A percentile compares a stretch with the other conserved stretches of the same genome.
Evolutionary conservation across 805 yeast species (phyloP).

Genomic region (Starmerella tilneyi): DNA sequence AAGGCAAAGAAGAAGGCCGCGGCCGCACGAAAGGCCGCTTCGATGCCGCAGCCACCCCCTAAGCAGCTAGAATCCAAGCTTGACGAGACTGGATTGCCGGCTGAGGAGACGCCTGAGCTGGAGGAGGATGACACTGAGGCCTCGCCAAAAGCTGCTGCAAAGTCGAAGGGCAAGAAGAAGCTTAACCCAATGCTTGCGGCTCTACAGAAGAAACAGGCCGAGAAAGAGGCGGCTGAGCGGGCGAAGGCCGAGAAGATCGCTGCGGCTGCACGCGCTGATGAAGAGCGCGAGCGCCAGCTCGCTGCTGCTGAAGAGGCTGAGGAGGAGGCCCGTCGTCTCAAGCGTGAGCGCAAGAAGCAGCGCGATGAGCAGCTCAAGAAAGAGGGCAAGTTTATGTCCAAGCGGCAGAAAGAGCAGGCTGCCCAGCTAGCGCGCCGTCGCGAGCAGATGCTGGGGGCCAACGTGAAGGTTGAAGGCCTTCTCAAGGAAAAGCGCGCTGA

Average conservation of each 20-base stretch:
- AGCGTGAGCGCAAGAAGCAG: conserved; percentile 77
- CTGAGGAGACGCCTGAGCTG: conserved; percentile 25
- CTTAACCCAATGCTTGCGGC: conserved; percentile 88
- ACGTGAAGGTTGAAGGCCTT: conserved; percentile 68
- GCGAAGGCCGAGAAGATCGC: conserved; percentile 65
- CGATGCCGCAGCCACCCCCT: conserved; percentile 50
- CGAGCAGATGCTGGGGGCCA: conserved; percentile 66
- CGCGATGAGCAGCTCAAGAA: conserved; percentile 88
- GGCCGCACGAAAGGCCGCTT: conserved; percentile 73
- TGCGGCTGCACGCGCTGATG: conserved; percentile 45
- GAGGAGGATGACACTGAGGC: conserved; percentile 24
- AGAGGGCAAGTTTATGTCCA: conserved; percentile 88
- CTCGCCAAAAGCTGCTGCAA: conserved; percentile 31
- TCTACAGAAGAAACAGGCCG: conserved; percentile 76
- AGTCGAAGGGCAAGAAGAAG: conserved; percentile 45
- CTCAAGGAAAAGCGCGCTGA: conserved; percentile 40
- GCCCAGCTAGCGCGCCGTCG: conserved; percentile 79
- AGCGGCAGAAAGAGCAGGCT: conserved; percentile 91
- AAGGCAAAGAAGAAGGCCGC: conserved; percentile 65
- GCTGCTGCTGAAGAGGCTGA: conserved; percentile 55
- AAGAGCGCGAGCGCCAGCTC: conserved; percentile 39
- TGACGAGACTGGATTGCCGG: conserved; percentile 33
- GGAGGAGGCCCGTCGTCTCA: conserved; percentile 46
- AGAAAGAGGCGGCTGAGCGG: conserved; percentile 79
- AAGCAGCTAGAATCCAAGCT: too few species aligned